Conservation (phyloP, 2,329 filamentous ascomycete species). For the Microcyclospora pomicola region DNA sequence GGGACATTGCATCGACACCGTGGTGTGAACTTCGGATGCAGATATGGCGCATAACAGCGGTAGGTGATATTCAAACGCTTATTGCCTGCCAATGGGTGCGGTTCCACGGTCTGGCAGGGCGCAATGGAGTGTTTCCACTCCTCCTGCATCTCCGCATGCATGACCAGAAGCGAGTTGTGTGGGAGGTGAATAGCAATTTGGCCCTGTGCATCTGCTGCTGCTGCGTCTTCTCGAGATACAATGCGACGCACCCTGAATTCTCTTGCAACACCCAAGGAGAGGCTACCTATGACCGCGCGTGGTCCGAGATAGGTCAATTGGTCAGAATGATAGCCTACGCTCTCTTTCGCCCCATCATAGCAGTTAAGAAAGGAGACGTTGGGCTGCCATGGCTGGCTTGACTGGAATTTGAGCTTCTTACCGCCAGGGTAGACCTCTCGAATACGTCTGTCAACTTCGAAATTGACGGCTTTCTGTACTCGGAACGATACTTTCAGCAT, state of each 20-base stretch:
- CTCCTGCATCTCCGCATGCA: constrained; percentile 98
- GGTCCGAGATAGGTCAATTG: constrained; percentile 89
- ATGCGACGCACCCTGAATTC: constrained; percentile 80
- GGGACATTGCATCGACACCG: constrained; percentile 62
- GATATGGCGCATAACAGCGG: constrained; percentile 62
- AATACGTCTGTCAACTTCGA: constrained; percentile 60
- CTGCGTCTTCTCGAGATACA: constrained; percentile 38
- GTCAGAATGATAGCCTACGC: constrained; percentile 84
- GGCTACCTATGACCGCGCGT: constrained; percentile 71
- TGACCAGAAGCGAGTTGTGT: constrained; percentile 83
- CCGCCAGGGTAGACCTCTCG: constrained; percentile 51
- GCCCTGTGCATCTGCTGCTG: constrained; percentile 51
- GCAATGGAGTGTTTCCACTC: constrained; percentile 86
- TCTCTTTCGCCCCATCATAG: constrained; percentile 69
- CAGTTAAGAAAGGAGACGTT: constrained; percentile 94
- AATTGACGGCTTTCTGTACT: constrained; percentile 65
- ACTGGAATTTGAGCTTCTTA: constrained; percentile 66
- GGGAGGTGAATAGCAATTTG: constrained; percentile 89
- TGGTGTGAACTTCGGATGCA: constrained; percentile 68
- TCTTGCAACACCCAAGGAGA: constrained; percentile 82
- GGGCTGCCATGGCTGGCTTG: constrained; percentile 57
- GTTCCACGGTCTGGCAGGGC: constrained; percentile 61
- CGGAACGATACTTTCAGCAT: constrained; percentile 55
- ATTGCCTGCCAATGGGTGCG: constrained; percentile 68
- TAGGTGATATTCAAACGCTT: constrained; percentile 90